phyloP scores from a whole-genome alignment of 331 rosid genomes.

The Acacia pycnantha region DNA sequence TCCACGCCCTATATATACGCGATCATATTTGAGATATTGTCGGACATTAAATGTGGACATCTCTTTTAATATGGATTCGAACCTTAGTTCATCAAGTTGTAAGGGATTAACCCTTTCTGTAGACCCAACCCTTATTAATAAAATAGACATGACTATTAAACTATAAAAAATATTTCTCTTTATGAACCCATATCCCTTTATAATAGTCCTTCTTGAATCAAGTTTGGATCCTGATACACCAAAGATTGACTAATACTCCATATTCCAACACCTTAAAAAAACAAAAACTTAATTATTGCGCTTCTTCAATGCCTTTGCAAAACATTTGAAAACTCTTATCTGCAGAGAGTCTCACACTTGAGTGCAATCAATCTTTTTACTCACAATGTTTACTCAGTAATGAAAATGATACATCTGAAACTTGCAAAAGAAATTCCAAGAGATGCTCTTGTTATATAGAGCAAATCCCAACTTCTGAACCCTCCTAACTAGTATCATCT shows the following conservation, averaged over 20 bases:
- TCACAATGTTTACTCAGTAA: not conserved
- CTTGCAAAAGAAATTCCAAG: not conserved
- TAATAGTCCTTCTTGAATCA: too few relatives aligned
- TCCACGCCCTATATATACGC: too few relatives aligned
- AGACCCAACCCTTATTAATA: too few relatives aligned
- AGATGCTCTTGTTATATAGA: not conserved
- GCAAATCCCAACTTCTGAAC: not conserved
- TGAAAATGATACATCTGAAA: not conserved
- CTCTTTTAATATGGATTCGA: accelerated
- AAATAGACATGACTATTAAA: too few relatives aligned
- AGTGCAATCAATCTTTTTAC: not conserved
- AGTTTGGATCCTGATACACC: accelerated
- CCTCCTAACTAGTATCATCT: not conserved
- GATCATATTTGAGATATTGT: too few relatives aligned
- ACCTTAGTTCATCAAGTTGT: too few relatives aligned
- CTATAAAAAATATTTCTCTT: too few relatives aligned
- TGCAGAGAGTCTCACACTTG: not conserved
- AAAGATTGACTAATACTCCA: too few relatives aligned
- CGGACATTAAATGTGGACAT: too few relatives aligned
- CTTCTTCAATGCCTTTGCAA: not conserved
- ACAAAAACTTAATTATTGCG: not conserved
- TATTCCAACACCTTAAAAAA: not conserved
- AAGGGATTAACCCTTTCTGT: accelerated
- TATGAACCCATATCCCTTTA: too few relatives aligned
- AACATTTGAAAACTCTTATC: not conserved